Percentiles rank a stretch among this genome's conserved stretches.
Evolutionary conservation across 2,329 filamentous ascomycete genomes (phyloP).

Genomic region (Ascochyta pisi): DNA sequence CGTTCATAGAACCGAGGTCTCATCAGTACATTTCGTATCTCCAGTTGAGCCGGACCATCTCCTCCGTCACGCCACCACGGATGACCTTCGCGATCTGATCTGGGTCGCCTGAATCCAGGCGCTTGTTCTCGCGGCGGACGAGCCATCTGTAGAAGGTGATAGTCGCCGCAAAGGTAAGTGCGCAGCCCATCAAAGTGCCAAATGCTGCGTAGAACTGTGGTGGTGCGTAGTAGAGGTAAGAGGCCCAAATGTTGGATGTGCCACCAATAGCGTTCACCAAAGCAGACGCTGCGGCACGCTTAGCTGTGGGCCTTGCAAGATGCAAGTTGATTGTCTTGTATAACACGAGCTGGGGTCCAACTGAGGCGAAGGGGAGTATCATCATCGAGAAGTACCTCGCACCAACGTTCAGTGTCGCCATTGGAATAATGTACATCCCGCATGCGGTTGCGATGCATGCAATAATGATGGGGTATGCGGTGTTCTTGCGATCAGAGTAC

Average conservation of each 20-base stretch:
- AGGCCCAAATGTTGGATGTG: conserved; percentile 32
- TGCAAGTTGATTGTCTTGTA: conserved; percentile 35
- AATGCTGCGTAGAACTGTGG: conserved; percentile 33
- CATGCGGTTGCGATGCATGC: conserved; percentile 49
- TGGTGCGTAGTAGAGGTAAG: conserved; percentile 33
- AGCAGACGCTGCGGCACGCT: conserved; percentile 31
- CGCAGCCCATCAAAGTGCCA: conserved; percentile 24
- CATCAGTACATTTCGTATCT: conserved; percentile 33
- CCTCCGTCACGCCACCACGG: conserved; percentile 30
- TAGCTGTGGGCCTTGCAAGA: conserved; percentile 28
- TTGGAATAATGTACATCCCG: conserved; percentile 47
- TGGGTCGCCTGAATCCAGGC: conserved; percentile 27
- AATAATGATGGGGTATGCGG: conserved; percentile 50
- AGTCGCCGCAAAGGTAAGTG: conserved; percentile 24
- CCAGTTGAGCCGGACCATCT: conserved; percentile 31
- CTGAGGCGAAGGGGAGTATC: conserved; percentile 30
- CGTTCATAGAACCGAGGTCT: too few species aligned
- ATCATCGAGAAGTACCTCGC: conserved; percentile 45
- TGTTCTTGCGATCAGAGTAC: conserved; percentile 54
- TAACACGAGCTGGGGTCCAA: conserved; percentile 30
- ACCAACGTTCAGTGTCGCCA: conserved; percentile 38
- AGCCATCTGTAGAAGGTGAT: conserved; percentile 32
- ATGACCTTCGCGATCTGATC: conserved; percentile 31
- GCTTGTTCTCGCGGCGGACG: conserved; percentile 29
- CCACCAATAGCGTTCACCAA: conserved; percentile 31